These are phyloP conservation scores for Coprinopsis strossmayeri DNA, from an alignment of 768 basidiomycete species.

Conservation along the genomic window DNA sequence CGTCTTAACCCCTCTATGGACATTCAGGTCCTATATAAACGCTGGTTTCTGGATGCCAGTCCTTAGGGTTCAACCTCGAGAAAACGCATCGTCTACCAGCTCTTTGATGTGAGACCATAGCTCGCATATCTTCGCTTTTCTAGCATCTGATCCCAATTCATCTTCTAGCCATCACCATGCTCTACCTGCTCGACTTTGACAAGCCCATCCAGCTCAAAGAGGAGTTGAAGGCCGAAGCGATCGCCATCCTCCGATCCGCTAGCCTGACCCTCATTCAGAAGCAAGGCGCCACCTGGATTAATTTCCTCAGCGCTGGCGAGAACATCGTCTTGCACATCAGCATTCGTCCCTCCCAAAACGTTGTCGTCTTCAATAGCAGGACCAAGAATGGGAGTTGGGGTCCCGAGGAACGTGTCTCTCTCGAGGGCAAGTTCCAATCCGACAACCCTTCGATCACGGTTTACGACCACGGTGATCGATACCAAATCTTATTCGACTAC, in stretches of 20 bases:
- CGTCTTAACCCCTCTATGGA: too few relatives aligned
- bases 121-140: neutral
- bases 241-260: neutral
- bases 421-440: neutral
- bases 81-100: neutral
- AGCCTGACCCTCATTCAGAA: neutral
- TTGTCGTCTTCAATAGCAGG: slow-evolving; percentile 5
- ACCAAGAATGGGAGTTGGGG: neutral
- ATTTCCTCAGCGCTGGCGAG: neutral
- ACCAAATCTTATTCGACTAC: slow-evolving; percentile 7
- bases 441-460: slow-evolving; percentile 1
- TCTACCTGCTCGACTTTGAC: neutral
- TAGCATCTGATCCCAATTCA: neutral
- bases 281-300: neutral
- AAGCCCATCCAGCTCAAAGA: neutral
- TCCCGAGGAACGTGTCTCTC: slow-evolving; percentile 4
- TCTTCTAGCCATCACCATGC: neutral
- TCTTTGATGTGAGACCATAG: neutral
- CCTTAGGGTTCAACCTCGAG: too few relatives aligned
- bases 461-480: slow-evolving; percentile 7
- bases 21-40: too few relatives aligned
- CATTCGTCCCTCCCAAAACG: slow-evolving; percentile 2
- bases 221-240: neutral
- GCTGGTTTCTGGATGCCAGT: too few relatives aligned
- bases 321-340: slow-evolving; percentile 6